Base-by-base conservation (phyloP, 2,329 filamentous ascomycete genomes). In the Calonectria pauciramosa region DNA sequence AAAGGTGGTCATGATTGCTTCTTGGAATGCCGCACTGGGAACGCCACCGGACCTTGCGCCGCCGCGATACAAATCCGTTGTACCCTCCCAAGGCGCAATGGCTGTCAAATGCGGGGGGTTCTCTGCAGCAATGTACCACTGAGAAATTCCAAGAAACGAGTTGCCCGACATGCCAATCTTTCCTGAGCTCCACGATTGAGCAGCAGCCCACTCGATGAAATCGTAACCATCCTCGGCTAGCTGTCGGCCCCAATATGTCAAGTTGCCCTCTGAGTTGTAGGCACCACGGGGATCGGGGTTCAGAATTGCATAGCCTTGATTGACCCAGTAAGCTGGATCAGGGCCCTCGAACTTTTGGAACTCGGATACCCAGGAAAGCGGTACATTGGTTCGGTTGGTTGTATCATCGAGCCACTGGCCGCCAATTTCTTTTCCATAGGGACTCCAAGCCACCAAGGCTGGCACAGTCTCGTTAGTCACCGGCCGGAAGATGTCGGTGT, bases 271-370 rank as follows among this genome's bases (percentile, higher is more conserved):
- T 8, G 56, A 60, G n/a, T 16, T 26, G 23, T 41, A 60, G n/a
- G 56, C 34, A 9, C 56, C 56, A 14, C 56, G 56, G 14, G 56
- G 2, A 16, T 60, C 56, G 6, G 56, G 56, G 16, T 60, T 60
- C 34, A 60, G n/a, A 10, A 60, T 41, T 7, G 56, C 56, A 20
- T 60, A 60, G 32, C 56, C 56, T 26, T 60, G 56, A 34, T 60
- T 60, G 4, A 60, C 56, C 56, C 56, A 60, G 16, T 60, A 41
- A 8, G 34, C 56, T 1, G 56, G 56, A 28, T 60, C 56, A 11
- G 56, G 56, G 14, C n/a, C 56, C 34, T 60, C 56, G 8, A 60
- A 60, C 56, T 60, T 60, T 28, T 60, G 56, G n/a, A 60, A 34
- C 56, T 60, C 56, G 3, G 56, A 60, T 23, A 41, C 56, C 16